A percentile compares a stretch with the other conserved stretches of the same genome.
These are phyloP conservation scores for Lactarius evosmus DNA, from an alignment of 768 basidiomycete genomes.

Conservation along the genomic window DNA sequence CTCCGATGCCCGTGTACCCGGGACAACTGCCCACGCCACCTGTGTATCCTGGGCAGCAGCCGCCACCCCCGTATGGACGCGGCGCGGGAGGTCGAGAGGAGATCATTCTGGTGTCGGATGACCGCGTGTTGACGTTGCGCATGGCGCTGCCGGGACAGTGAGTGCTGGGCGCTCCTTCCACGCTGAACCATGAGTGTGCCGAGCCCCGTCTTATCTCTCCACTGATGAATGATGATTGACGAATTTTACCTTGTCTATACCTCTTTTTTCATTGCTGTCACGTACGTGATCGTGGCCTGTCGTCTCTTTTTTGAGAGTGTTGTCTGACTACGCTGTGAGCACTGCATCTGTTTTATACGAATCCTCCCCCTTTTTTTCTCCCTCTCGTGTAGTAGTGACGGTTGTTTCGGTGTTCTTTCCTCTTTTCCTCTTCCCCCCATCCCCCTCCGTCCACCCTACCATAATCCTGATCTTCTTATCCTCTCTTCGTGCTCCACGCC, in stretches of 20 bases:
- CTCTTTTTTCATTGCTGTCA: background rate
- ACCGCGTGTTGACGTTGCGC: conserved; percentile 72
- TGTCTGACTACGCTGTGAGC: conserved; percentile 29
- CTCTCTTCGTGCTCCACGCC: background rate
- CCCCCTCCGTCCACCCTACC: background rate
- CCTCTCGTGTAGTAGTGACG: background rate
- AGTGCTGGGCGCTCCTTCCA: conserved; percentile 16
- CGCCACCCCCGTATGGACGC: conserved; percentile 38
- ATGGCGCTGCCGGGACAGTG: conserved; percentile 38
- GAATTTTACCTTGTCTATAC: background rate
- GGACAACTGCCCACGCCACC: conserved; percentile 38
- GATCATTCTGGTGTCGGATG: conserved; percentile 88
- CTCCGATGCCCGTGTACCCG: conserved; percentile 41
- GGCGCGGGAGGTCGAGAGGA: conserved; percentile 65
- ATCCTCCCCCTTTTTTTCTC: background rate
- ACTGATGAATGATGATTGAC: too few species aligned
- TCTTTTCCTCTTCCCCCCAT: background rate
- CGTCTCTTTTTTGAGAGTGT: conserved; percentile 15
- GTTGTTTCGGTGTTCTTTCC: too few species aligned
- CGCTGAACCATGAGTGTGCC: too few species aligned
- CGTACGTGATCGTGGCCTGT: background rate
- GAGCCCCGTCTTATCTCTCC: too few species aligned
- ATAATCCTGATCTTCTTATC: background rate
- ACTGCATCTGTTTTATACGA: conserved; percentile 16
- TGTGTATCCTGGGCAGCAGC: conserved; percentile 35